These are phyloP conservation scores for Grigorovia transvaalensis DNA, from an alignment of 805 yeast genomes.

Conservation along the genomic window DNA sequence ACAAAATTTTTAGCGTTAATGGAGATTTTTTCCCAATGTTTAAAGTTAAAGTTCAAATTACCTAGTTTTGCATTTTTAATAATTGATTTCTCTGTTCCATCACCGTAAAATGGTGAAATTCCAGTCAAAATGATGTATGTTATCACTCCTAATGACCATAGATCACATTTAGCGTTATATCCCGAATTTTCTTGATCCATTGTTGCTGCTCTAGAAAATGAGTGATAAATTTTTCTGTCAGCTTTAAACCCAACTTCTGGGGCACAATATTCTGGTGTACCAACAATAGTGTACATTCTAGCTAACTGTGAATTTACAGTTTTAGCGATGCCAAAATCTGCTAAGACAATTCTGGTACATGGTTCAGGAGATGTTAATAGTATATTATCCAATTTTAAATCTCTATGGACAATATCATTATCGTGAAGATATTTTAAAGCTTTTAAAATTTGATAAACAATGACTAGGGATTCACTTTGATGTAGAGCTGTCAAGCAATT, in stretches of 20 bases:
- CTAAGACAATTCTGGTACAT: slow-evolving; percentile 44
- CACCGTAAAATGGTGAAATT: slow-evolving; percentile 50
- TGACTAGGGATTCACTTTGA: slow-evolving; percentile 45
- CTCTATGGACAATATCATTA: slow-evolving; percentile 51
- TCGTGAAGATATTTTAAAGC: slow-evolving; percentile 49
- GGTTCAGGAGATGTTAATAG: slow-evolving; percentile 44
- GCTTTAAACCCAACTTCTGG: slow-evolving; percentile 51
- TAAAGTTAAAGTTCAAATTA: slow-evolving; percentile 28
- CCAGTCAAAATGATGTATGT: slow-evolving; percentile 52
- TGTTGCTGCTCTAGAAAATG: slow-evolving; percentile 21
- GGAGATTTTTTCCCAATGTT: slow-evolving; percentile 37
- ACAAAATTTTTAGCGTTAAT: slow-evolving; percentile 39
- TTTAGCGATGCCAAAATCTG: slow-evolving; percentile 59
- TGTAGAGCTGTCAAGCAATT: slow-evolving; percentile 33
- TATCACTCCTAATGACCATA: slow-evolving; percentile 62
- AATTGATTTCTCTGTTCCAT: slow-evolving; percentile 34
- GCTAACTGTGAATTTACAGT: slow-evolving; percentile 14
- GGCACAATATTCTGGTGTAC: slow-evolving; percentile 63
- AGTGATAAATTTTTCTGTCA: slow-evolving; percentile 20
- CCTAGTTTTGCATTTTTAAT: slow-evolving; percentile 36
- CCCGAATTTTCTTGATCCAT: slow-evolving; percentile 26
- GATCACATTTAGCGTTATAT: slow-evolving; percentile 49
- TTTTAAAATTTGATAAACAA: slow-evolving; percentile 44
- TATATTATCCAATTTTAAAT: slow-evolving; percentile 57
- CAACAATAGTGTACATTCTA: slow-evolving; percentile 43